phyloP scores from a whole-genome alignment of 2,329 filamentous ascomycete species.

The Colletotrichum sp. region DNA sequence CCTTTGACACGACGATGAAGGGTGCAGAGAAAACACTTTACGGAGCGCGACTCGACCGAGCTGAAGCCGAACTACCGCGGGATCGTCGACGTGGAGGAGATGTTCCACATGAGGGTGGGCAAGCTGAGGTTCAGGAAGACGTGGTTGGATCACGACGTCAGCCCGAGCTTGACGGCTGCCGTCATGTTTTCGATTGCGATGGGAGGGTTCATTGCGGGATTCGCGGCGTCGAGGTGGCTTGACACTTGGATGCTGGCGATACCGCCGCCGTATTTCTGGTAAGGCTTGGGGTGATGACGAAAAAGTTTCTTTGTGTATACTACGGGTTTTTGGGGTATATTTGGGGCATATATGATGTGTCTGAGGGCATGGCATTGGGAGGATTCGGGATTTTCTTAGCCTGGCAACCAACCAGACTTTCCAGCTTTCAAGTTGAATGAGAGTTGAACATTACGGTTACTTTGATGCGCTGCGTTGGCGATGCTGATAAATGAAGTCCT shows the following conservation, averaged over 20 bases:
- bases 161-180: slow-evolving; percentile 25
- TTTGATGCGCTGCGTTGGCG: neutral
- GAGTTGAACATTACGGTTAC: neutral
- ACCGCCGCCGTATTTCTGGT: neutral
- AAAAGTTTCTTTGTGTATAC: neutral
- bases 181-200: slow-evolving; percentile 23
- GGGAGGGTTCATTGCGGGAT: slow-evolving; percentile 25
- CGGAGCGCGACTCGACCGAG: slow-evolving; percentile 2
- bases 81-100: slow-evolving; percentile 25
- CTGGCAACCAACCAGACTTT: neutral
- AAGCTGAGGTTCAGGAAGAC: slow-evolving; percentile 30
- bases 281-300: neutral
- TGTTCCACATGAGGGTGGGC: slow-evolving; percentile 39
- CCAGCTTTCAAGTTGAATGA: neutral
- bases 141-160: slow-evolving; percentile 34
- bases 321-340: neutral
- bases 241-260: neutral
- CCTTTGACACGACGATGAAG: neutral
- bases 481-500: neutral
- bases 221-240: slow-evolving; percentile 12
- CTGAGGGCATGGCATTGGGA: neutral
- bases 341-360: neutral
- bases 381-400: neutral
- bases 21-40: slow-evolving; percentile 8
- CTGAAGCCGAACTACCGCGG: slow-evolving; percentile 3